These are phyloP conservation scores for Aaosphaeria arxii DNA, from an alignment of 2,329 filamentous ascomycete species.

Conservation along the genomic window DNA sequence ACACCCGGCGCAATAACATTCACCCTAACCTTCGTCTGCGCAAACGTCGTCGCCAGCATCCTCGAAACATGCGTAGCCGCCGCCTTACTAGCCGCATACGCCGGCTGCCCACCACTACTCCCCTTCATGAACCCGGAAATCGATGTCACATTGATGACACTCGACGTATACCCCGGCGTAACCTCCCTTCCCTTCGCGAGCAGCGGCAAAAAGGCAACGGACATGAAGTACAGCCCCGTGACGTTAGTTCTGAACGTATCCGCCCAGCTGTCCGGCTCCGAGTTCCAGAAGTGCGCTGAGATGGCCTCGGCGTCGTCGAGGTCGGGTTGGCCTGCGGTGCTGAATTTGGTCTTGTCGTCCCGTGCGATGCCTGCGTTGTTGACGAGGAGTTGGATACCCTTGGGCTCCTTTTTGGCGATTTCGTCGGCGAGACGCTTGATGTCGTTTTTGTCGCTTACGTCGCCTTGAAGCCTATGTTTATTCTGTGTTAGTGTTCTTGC, in stretches of 20 bases:
- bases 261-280: slow-evolving; percentile 45
- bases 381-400: slow-evolving; percentile 53
- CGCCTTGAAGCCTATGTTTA: slow-evolving; percentile 39
- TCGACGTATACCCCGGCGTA: slow-evolving; percentile 48
- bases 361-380: slow-evolving; percentile 51
- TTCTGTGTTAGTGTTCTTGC: neutral
- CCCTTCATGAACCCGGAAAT: slow-evolving; percentile 53
- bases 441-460: slow-evolving; percentile 52
- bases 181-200: slow-evolving; percentile 48
- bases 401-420: slow-evolving; percentile 45
- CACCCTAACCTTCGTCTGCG: slow-evolving; percentile 42
- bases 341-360: slow-evolving; percentile 52
- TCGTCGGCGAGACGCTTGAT: slow-evolving; percentile 41
- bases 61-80: slow-evolving; percentile 45
- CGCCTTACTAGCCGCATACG: slow-evolving; percentile 52
- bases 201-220: slow-evolving; percentile 54
- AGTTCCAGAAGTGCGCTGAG: slow-evolving; percentile 50
- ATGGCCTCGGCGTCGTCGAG: slow-evolving; percentile 47
- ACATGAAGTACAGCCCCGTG: slow-evolving; percentile 51
- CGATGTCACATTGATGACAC: slow-evolving; percentile 54
- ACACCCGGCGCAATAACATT: slow-evolving; percentile 45
- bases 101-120: slow-evolving; percentile 49
- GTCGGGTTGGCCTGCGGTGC: slow-evolving; percentile 47
- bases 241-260: slow-evolving; percentile 54
- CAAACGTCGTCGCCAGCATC: slow-evolving; percentile 47